Evolutionary conservation across 2,329 filamentous ascomycete species (phyloP).

Genomic region (Alternaria sp.): DNA sequence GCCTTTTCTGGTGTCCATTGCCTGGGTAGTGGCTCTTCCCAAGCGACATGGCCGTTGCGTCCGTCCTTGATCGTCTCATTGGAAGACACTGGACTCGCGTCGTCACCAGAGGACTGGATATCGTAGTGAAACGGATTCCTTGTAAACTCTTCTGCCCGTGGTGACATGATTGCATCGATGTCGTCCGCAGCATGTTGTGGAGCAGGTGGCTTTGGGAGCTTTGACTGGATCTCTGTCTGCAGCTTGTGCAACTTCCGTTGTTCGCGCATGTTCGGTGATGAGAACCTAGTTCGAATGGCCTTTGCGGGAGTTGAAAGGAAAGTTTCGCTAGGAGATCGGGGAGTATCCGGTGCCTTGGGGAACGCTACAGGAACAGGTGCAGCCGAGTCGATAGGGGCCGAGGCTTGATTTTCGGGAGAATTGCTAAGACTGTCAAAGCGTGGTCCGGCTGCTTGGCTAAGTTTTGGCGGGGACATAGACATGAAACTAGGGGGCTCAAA

Average conservation of each 20-base stretch:
- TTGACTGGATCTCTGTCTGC: slow-evolving; percentile 51
- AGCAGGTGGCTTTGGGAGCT: slow-evolving; percentile 39
- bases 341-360: slow-evolving; percentile 27
- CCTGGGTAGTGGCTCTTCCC: slow-evolving; percentile 35
- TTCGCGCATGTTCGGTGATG: slow-evolving; percentile 50
- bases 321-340: slow-evolving; percentile 22
- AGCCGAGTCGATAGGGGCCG: slow-evolving; percentile 19
- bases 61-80: slow-evolving; percentile 44
- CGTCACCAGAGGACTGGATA: slow-evolving; percentile 33
- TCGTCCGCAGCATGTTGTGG: slow-evolving; percentile 46
- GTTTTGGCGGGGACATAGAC: slow-evolving; percentile 20
- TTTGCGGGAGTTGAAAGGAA: slow-evolving; percentile 44
- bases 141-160: slow-evolving; percentile 76
- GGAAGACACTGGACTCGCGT: slow-evolving; percentile 42
- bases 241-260: slow-evolving; percentile 50
- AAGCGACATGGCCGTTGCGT: slow-evolving; percentile 35
- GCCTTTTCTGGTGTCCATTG: slow-evolving; percentile 62
- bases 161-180: slow-evolving; percentile 70
- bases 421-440: slow-evolving; percentile 40
- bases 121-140: slow-evolving; percentile 56
- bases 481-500: slow-evolving; percentile 22
- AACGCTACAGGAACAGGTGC: slow-evolving; percentile 11
- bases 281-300: slow-evolving; percentile 48
- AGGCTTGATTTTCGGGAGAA: slow-evolving; percentile 23
- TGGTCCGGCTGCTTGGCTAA: slow-evolving; percentile 13